Conservation (phyloP, 2,329 filamentous ascomycete species). For the Ophiostoma perfectum region DNA sequence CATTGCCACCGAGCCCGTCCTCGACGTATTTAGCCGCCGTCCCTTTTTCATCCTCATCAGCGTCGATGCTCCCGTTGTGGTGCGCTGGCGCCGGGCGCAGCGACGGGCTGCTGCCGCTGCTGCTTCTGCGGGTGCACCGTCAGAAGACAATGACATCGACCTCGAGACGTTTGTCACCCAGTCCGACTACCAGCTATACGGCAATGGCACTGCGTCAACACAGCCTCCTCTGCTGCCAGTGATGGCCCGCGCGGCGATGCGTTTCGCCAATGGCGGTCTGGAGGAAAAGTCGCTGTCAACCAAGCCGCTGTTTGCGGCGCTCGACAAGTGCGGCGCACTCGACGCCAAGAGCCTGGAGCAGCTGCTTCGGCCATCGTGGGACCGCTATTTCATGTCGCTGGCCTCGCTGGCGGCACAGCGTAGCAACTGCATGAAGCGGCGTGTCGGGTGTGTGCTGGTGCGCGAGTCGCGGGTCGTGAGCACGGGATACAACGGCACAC, state of each 20-base stretch:
- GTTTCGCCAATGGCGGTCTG: slow-evolving; percentile 67
- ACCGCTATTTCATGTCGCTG: slow-evolving; percentile 97
- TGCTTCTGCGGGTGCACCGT: not conserved
- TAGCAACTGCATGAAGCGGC: slow-evolving; percentile 96
- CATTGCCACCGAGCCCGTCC: slow-evolving; percentile 64
- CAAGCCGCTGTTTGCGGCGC: slow-evolving; percentile 63
- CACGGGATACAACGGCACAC: slow-evolving; percentile 98
- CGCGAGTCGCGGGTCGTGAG: slow-evolving; percentile 80
- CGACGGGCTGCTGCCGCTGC: slow-evolving; percentile 20
- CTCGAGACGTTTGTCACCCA: slow-evolving; percentile 53
- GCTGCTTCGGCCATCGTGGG: slow-evolving; percentile 84
- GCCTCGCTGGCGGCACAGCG: slow-evolving; percentile 84
- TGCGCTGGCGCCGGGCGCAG: slow-evolving; percentile 77
- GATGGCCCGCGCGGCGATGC: slow-evolving; percentile 74
- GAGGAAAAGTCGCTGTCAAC: slow-evolving; percentile 53
- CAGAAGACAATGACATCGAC: slow-evolving; percentile 7
- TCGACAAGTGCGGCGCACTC: slow-evolving; percentile 65
- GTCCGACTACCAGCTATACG: slow-evolving; percentile 73
- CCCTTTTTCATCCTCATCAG: slow-evolving; percentile 93
- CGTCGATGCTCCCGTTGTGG: slow-evolving; percentile 79
- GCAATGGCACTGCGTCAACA: slow-evolving; percentile 46
- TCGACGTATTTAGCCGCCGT: slow-evolving; percentile 70
- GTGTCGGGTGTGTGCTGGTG: slow-evolving; percentile 91
- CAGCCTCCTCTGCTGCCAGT: slow-evolving; percentile 63
- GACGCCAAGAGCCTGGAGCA: slow-evolving; percentile 54